phyloP scores from a whole-genome alignment of 305 asterid genomes.

The Fraxinus dipetala region DNA sequence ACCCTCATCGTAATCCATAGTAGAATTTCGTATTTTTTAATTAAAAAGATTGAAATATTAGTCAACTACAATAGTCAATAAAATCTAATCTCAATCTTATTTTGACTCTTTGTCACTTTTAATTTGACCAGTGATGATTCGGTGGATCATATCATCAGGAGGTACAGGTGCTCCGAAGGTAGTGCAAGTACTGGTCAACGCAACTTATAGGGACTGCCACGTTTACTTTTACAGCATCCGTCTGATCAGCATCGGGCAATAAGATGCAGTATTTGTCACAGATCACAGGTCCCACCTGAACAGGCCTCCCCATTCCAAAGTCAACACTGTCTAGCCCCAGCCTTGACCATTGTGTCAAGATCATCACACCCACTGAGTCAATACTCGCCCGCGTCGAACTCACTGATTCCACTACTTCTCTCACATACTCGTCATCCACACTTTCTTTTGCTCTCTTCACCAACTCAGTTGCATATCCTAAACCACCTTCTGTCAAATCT shows the following conservation, averaged over 20 bases:
- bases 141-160: neutral
- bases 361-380: constrained; percentile 63
- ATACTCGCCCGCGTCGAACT: constrained; percentile 37
- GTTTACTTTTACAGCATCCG: constrained; percentile 41
- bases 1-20: neutral
- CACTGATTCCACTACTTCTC: constrained; percentile 59
- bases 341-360: constrained; percentile 73
- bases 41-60: neutral
- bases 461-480: constrained; percentile 36
- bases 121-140: neutral
- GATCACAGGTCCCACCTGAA: constrained; percentile 52
- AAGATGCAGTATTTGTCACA: constrained; percentile 50
- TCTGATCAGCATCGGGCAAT: constrained; percentile 35
- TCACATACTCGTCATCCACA: constrained; percentile 53
- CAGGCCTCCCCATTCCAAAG: constrained; percentile 62
- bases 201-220: constrained; percentile 51
- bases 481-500: constrained; percentile 37
- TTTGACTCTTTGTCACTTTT: neutral
- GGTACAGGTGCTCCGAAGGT: constrained; percentile 22
- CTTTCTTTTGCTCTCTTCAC: constrained; percentile 49
- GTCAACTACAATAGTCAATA: neutral
- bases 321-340: constrained; percentile 59
- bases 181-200: constrained; percentile 45
- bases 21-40: too few species aligned
- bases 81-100: neutral